Percentiles rank a stretch among this genome's conserved stretches.
Evolutionary conservation across 805 yeast genomes (phyloP).

Genomic region (Suhomyces sp.): DNA sequence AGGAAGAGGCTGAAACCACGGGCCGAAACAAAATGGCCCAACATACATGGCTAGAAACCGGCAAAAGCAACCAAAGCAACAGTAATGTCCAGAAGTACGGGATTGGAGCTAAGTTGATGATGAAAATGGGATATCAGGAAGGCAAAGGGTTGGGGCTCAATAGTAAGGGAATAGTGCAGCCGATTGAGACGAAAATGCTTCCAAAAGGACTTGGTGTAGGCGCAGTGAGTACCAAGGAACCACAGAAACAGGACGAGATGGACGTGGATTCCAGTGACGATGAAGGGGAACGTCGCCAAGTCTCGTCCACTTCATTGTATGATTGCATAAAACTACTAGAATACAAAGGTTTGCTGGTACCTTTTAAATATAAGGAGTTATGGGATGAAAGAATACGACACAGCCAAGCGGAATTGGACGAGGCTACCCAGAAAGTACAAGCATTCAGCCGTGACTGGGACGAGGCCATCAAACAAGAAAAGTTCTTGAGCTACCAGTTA

Average conservation of each 20-base stretch:
- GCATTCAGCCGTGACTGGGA: constrained; percentile 15
- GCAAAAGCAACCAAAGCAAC: not conserved
- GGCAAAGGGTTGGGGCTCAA: constrained; percentile 83
- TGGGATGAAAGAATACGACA: constrained; percentile 21
- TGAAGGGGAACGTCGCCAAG: constrained; percentile 10
- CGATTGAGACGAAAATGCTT: constrained; percentile 67
- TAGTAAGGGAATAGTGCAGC: constrained; percentile 73
- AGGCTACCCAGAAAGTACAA: constrained; percentile 14
- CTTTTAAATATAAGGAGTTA: constrained; percentile 30
- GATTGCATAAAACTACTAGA: constrained; percentile 37
- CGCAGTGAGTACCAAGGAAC: constrained; percentile 43
- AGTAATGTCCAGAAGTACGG: constrained; percentile 54
- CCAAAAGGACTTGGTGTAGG: constrained; percentile 77
- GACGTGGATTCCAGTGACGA: constrained; percentile 22
- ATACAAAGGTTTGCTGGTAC: constrained; percentile 31
- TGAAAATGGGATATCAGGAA: constrained; percentile 80
- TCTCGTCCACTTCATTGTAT: constrained; percentile 21
- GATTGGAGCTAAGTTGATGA: constrained; percentile 74
- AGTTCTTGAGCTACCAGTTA: constrained; percentile 9
- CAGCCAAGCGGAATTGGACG: constrained; percentile 8
- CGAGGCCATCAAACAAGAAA: constrained; percentile 10
- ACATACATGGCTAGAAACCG: not conserved
- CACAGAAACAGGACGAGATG: constrained; percentile 4
- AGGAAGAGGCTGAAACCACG: constrained; percentile 11
- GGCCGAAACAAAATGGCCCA: constrained; percentile 6